A percentile compares a stretch with the other conserved stretches of the same genome.
Evolutionary conservation across 164 flowering plant genomes (phyloP).

Genomic region (Euptelea pleiosperma): DNA sequence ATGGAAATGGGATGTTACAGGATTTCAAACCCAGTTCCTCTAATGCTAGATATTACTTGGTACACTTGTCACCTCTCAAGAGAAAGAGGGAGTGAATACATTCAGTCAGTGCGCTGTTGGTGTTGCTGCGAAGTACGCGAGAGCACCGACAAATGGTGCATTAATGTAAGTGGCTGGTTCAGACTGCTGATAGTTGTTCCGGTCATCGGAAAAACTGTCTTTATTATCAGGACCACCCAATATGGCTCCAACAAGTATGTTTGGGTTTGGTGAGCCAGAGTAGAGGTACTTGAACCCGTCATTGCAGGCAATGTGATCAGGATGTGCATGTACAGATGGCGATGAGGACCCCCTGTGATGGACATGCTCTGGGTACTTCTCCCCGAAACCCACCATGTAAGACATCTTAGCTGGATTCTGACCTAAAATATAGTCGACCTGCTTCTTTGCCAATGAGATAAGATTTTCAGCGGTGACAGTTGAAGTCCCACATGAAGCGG

Average conservation of each 20-base stretch:
- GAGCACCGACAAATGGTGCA: constrained; percentile 82
- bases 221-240: constrained; percentile 74
- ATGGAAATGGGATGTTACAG: too few relatives aligned
- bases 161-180: constrained; percentile 94
- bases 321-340: constrained; percentile 65
- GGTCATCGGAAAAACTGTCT: constrained; percentile 61
- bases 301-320: constrained; percentile 50
- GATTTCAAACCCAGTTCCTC: not conserved
- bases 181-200: constrained; percentile 71
- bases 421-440: constrained; percentile 92
- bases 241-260: constrained; percentile 67
- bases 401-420: constrained; percentile 77
- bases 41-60: not conserved
- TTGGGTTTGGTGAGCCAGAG: constrained; percentile 66
- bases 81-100: not conserved
- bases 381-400: constrained; percentile 93
- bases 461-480: constrained; percentile 46
- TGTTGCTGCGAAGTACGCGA: constrained; percentile 54
- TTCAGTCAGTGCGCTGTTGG: not conserved
- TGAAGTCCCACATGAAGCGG: constrained; percentile 47
- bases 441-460: constrained; percentile 62
- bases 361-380: constrained; percentile 56
- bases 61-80: not conserved
- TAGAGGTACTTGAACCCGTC: constrained; percentile 58
- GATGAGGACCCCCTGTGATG: constrained; percentile 93